A percentile compares a stretch with the other conserved stretches of the same genome.
phyloP scores from a whole-genome alignment of 768 basidiomycete genomes.

The Hemileccinum impolitum region DNA sequence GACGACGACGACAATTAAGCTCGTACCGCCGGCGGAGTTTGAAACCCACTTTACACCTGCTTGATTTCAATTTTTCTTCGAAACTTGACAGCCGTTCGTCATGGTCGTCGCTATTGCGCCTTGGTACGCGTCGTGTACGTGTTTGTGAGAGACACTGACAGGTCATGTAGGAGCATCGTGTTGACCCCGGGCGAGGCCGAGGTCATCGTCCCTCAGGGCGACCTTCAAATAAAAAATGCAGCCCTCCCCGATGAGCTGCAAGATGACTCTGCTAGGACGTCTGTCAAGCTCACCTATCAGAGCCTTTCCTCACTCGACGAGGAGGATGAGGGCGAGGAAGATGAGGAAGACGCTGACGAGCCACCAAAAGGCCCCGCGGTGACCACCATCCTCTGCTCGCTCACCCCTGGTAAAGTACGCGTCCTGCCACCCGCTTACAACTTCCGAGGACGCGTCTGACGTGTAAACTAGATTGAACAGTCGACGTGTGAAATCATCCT shows the following conservation, averaged over 20 bases:
- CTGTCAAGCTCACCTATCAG: constrained; percentile 63
- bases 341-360: constrained; percentile 37
- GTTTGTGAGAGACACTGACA: constrained; percentile 5
- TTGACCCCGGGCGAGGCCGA: constrained; percentile 57
- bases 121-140: constrained; percentile 46
- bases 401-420: constrained; percentile 78
- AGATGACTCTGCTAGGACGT: constrained; percentile 57
- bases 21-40: constrained; percentile 44
- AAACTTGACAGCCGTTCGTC: constrained; percentile 9
- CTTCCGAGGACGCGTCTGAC: constrained; percentile 9
- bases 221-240: constrained; percentile 79
- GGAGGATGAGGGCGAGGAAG: constrained; percentile 44
- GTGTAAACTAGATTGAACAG: constrained; percentile 65
- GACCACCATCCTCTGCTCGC: constrained; percentile 67
- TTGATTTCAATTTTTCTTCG: constrained; percentile 5
- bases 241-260: constrained; percentile 72
- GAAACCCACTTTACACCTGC: constrained; percentile 11
- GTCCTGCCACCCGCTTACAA: neutral
- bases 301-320: constrained; percentile 34
- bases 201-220: constrained; percentile 56
- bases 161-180: constrained; percentile 52
- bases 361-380: constrained; percentile 36
- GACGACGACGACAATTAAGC: constrained; percentile 1
- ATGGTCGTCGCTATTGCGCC: constrained; percentile 65
- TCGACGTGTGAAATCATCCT: constrained; percentile 67